A percentile compares a stretch with the other conserved stretches of the same genome.
Conservation (phyloP, 2,329 filamentous ascomycete species). For the Aspergillus pseudoterreus region DNA sequence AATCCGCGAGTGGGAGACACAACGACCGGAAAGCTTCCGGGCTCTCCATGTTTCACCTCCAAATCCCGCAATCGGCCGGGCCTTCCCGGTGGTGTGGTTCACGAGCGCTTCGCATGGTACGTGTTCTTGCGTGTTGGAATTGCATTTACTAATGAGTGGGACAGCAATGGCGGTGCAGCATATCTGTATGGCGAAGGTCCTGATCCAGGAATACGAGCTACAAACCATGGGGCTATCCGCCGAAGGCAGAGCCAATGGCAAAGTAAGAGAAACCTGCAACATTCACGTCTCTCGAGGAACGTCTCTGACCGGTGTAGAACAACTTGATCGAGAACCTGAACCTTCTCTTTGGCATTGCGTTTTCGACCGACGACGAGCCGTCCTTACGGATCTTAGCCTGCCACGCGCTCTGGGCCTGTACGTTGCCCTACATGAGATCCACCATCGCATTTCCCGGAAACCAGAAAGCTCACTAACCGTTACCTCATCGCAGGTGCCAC, state of each 20-base stretch:
- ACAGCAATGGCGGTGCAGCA: slow-evolving; percentile 32
- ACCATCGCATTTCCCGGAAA: not conserved
- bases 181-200: slow-evolving; percentile 30
- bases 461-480: not conserved
- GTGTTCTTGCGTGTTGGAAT: not conserved
- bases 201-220: slow-evolving; percentile 25
- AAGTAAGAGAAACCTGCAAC: slow-evolving; percentile 21
- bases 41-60: slow-evolving; percentile 28
- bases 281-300: not conserved
- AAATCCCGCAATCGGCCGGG: slow-evolving; percentile 23
- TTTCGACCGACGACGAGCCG: slow-evolving; percentile 32
- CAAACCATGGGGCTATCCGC: slow-evolving; percentile 7
- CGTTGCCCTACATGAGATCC: slow-evolving; percentile 2
- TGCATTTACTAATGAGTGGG: not conserved
- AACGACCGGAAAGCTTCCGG: slow-evolving; percentile 24
- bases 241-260: slow-evolving; percentile 13
- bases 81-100: slow-evolving; percentile 32
- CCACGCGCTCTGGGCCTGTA: slow-evolving; percentile 32
- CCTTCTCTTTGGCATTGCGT: slow-evolving; percentile 31
- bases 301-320: slow-evolving; percentile 12
- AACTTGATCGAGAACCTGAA: slow-evolving; percentile 25
- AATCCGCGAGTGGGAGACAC: slow-evolving; percentile 26
- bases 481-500: slow-evolving; percentile 19
- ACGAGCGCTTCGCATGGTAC: slow-evolving; percentile 31
- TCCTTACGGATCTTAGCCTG: slow-evolving; percentile 31